These are phyloP conservation scores for Pterulicium gracile DNA, from an alignment of 1,284 basidiomycete species.

Conservation along the genomic window DNA sequence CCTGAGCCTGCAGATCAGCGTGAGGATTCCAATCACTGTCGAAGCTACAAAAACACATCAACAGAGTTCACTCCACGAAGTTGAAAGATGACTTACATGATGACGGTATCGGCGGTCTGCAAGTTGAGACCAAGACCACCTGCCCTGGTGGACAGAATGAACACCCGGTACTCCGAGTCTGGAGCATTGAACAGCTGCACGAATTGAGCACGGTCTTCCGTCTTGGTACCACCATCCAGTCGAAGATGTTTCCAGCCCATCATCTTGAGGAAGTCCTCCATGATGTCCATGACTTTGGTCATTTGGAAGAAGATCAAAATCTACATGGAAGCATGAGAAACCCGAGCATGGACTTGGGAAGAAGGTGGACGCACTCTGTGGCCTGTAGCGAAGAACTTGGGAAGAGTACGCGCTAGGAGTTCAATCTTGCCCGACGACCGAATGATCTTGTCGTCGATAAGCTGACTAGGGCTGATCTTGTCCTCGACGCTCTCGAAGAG, in stretches of 20 bases:
- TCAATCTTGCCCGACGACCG: conserved; percentile 93
- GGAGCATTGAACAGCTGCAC: conserved; percentile 90
- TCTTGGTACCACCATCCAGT: conserved; percentile 96
- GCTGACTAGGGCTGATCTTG: conserved; percentile 75
- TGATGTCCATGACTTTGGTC: conserved; percentile 99
- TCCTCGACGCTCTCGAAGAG: conserved; percentile 94
- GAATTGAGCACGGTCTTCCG: conserved; percentile 90
- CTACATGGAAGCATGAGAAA: conserved; percentile 22
- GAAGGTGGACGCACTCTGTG: conserved; percentile 60
- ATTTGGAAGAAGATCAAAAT: conserved; percentile 99
- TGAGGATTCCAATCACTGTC: conserved; percentile 96
- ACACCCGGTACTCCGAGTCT: conserved; percentile 85
- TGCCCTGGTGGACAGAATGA: conserved; percentile 93
- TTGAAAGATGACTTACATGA: conserved; percentile 65
- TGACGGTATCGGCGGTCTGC: conserved; percentile 97
- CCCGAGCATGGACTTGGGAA: conserved; percentile 2
- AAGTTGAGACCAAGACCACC: conserved; percentile 97
- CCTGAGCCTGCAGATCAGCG: conserved; percentile 97
- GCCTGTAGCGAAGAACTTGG: conserved; percentile 88
- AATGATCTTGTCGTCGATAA: conserved; percentile 80
- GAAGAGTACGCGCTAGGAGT: conserved; percentile 85
- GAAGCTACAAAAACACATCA: conserved; percentile 39
- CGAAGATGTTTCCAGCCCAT: conserved; percentile 88
- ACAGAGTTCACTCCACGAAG: conserved; percentile 4
- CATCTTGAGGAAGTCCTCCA: conserved; percentile 95